Base-by-base conservation (phyloP, 352 stramenopile genomes). In the Phytophthora uliginosa region DNA sequence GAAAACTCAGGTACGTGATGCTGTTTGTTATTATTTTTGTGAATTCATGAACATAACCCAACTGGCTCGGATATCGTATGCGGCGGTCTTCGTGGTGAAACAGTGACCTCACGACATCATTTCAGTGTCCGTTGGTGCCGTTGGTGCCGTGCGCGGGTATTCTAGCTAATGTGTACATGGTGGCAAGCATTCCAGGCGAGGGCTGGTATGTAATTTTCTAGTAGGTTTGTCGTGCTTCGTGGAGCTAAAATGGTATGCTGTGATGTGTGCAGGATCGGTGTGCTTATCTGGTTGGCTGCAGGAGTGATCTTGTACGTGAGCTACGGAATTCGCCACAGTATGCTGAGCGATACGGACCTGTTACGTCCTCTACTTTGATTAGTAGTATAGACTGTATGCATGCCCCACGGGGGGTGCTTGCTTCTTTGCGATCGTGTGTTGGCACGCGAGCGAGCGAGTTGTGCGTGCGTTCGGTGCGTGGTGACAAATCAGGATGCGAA, bases 321-420 rank as follows among this genome's bases (percentile, higher is more conserved):
- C 58, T 97, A 95, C 52, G 89, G 89, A 61, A 90, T 96, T 20
- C 87, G 79, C 61, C 81, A 97, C 72, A 95, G 86, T 59, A 62
- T 79, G n/a, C 70, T 96, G 36, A 73, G 59, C 33, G 69, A 84
- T 28, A 31, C 34, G 4, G 20, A 36, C 18, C n/a, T 78, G 22
- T 51, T 85, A 33, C 72, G 59, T 4, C 78, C 75, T 20, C 69
- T 85, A 22, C 66, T 85, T 57, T 81, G 42, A 77, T 24, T 17
- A 51, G 36, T 53, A 36, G 34, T 69, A 70, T 63, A 68, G 18
- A 66, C 20, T 50, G 28, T 20, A 67, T 52, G 4, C 48, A 50
- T 52, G 4, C 36, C 92, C 92, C 3, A 99, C n/a, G n/a, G n/a
- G n/a, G n/a, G n/a, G n/a, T n/a, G n/a, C n/a, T n/a, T n/a, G n/a